A percentile compares a stretch with the other conserved stretches of the same genome.
These are phyloP conservation scores for Penicillium palitans DNA, from an alignment of 2,329 filamentous ascomycete species.

Conservation along the genomic window DNA sequence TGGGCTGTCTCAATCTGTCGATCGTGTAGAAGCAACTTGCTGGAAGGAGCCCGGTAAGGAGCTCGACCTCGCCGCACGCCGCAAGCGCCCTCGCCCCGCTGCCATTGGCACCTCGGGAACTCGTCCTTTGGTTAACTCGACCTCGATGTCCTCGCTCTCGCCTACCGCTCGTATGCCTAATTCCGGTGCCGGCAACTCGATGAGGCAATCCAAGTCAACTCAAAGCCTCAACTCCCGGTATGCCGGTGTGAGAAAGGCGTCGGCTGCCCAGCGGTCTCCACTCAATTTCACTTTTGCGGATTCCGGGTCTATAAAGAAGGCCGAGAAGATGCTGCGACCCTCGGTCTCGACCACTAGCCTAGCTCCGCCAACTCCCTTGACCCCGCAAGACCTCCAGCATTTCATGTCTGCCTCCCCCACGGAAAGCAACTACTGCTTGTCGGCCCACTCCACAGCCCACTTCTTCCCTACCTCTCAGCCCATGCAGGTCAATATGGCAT, in stretches of 20 bases:
- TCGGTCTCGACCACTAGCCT: slow-evolving; percentile 38
- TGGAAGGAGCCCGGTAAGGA: slow-evolving; percentile 44
- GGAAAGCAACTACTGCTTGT: slow-evolving; percentile 41
- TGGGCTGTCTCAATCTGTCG: slow-evolving; percentile 29
- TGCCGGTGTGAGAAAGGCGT: slow-evolving; percentile 49
- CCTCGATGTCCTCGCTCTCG: slow-evolving; percentile 45
- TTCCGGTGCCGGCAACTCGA: slow-evolving; percentile 38
- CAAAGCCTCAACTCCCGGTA: slow-evolving; percentile 48
- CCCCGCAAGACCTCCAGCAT: slow-evolving; percentile 45
- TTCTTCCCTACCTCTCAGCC: slow-evolving; percentile 42
- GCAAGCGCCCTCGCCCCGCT: slow-evolving; percentile 49
- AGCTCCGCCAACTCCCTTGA: slow-evolving; percentile 47
- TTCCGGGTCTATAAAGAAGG: slow-evolving; percentile 39
- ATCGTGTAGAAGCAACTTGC: slow-evolving; percentile 27
- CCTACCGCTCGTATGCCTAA: slow-evolving; percentile 40
- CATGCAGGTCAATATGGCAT: slow-evolving; percentile 45
- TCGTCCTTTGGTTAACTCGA: slow-evolving; percentile 39
- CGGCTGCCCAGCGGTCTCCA: slow-evolving; percentile 49
- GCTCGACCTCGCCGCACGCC: slow-evolving; percentile 48
- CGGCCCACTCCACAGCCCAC: slow-evolving; percentile 34
- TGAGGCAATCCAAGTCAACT: slow-evolving; percentile 49
- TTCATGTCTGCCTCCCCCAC: slow-evolving; percentile 43
- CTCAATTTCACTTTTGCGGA: slow-evolving; percentile 50
- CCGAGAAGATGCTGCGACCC: slow-evolving; percentile 36
- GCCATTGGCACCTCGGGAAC: slow-evolving; percentile 47